Base-by-base conservation (phyloP, 2,329 filamentous ascomycete species). In the Colletotrichum sidae region DNA sequence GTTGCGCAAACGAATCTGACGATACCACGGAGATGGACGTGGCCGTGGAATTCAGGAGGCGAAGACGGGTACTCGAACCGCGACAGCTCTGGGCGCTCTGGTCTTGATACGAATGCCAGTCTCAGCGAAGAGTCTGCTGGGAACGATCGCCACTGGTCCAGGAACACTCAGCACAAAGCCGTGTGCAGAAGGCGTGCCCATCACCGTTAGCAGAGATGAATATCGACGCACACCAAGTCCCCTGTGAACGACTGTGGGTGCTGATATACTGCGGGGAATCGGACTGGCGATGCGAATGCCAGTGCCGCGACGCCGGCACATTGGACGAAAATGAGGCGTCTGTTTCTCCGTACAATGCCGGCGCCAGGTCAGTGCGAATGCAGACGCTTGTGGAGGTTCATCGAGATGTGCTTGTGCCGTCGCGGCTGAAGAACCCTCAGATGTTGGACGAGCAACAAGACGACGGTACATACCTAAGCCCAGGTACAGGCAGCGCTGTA, bases 391-490 rank as follows among this genome's bases (percentile, higher is more conserved):
- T 42, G 25, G n/a, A 51, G 45, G 33, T 44, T 34, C 39, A 65
- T 51, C 62, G 46, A 51, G 51, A 34, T 61, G 51, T 56, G 45
- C 56, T 37, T 13, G 41, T 38, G 55, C n/a, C 60, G 39, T 35
- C 8, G n/a, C 38, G 38, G 45, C 25, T 34, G 62, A 8, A 46
- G 11, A 37, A 15, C 17, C 17, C 17, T 17, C 17, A 17, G 17
- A 17, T 17, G 17, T 17, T 17, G 17, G 17, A 17, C 17, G 17
- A 54, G 62, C 51, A 47, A 35, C 51, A 52, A 61, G 55, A 63
- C 59, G 57, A 61, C 47, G 58, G 41, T 45, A 37, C 57, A 65
- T 65, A 38, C 51, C 51, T 54, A 52, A n/a, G 17, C 37, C 51
- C n/a, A 47, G 37, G 39, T 12, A 47, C 51, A 17, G 15, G 51